A percentile compares a stretch with the other conserved stretches of the same genome.
Conservation (phyloP, 2,329 filamentous ascomycete genomes). For the Cercospora sojina region DNA sequence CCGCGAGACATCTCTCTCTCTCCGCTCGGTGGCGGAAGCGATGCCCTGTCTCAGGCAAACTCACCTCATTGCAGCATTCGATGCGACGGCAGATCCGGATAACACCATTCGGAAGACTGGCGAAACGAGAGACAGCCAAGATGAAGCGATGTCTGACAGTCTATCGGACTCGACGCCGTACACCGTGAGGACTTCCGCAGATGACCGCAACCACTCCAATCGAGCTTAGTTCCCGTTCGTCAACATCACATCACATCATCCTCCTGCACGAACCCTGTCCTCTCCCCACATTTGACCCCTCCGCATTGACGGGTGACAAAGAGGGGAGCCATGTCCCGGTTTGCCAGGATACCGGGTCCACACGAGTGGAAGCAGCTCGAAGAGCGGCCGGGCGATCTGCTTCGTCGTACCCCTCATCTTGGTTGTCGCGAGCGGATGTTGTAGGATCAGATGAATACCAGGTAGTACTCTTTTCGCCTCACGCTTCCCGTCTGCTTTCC, state of each 20-base stretch:
- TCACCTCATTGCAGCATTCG: neutral
- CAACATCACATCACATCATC: constrained; percentile 7
- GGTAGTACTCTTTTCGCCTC: neutral
- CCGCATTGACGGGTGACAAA: neutral
- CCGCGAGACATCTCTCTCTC: neutral
- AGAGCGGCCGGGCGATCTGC: constrained; percentile 1
- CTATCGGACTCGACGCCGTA: neutral
- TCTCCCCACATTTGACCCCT: constrained; percentile 8
- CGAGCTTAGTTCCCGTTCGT: neutral
- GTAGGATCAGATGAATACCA: neutral
- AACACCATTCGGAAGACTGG: neutral
- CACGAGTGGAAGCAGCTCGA: constrained; percentile 1
- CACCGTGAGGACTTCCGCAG: neutral
- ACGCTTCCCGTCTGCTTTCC: neutral
- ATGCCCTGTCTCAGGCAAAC: neutral
- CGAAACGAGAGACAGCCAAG: neutral
- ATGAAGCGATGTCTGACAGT: neutral
- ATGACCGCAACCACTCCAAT: neutral
- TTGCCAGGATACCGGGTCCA: constrained; percentile 6
- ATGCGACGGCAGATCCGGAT: neutral
- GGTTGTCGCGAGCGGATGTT: neutral
- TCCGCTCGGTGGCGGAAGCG: neutral
- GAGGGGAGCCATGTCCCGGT: constrained; percentile 9
- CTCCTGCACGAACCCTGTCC: constrained; percentile 5
- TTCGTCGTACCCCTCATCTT: constrained; percentile 6